Percentiles rank a stretch among this genome's conserved stretches.
phyloP scores from a whole-genome alignment of 192 early-diverging fungal species.

The Entomortierella lignicola region DNA sequence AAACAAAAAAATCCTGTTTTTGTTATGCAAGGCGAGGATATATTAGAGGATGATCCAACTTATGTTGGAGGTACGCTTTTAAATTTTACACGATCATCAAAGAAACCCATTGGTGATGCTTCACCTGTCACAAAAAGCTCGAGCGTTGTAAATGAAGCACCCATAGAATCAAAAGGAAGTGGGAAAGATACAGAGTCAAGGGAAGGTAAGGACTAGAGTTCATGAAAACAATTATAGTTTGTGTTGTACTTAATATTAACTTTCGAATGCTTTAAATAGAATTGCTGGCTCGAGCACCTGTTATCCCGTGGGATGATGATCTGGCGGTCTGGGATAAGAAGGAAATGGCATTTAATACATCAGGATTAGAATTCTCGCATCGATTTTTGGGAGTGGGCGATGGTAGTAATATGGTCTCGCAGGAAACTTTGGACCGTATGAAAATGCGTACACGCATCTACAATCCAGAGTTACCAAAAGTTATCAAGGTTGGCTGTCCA shows the following conservation, averaged over 20 bases:
- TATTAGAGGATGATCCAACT: conserved; percentile 36
- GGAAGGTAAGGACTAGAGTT: no score
- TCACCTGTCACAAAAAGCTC: background rate
- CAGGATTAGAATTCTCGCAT: conserved; percentile 69
- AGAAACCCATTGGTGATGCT: background rate
- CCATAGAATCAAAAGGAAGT: background rate
- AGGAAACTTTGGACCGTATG: conserved; percentile 61
- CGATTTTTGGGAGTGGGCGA: conserved; percentile 74
- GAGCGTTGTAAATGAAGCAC: no score
- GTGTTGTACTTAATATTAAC: no score
- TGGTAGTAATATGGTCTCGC: conserved; percentile 66
- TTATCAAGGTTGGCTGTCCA: conserved; percentile 57
- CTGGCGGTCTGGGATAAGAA: conserved; percentile 74
- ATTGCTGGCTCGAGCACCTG: conserved; percentile 68
- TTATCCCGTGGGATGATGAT: conserved; percentile 74
- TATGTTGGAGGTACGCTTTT: conserved; percentile 36
- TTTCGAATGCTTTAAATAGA: conserved; percentile 16
- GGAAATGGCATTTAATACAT: conserved; percentile 67
- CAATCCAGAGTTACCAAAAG: conserved; percentile 43
- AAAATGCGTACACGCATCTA: conserved; percentile 68
- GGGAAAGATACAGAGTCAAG: conserved; percentile 8
- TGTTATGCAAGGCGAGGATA: conserved; percentile 41
- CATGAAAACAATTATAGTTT: no score
- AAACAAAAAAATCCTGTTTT: conserved; percentile 38
- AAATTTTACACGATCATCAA: background rate